These are phyloP conservation scores for Pyrenula aspistea DNA, from an alignment of 495 filamentous ascomycete species.

Conservation along the genomic window DNA sequence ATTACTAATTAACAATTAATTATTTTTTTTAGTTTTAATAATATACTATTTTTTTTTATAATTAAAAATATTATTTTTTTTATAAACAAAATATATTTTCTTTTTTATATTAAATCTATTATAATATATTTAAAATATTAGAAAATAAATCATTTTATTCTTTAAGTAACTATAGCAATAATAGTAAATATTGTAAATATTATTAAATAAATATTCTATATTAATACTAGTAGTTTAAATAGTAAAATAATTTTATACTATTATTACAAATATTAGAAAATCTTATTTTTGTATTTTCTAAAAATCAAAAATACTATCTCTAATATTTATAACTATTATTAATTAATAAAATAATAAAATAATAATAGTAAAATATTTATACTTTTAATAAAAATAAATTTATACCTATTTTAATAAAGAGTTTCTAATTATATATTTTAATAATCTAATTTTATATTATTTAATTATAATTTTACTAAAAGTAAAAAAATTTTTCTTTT, in stretches of 20 bases:
- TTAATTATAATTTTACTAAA: conserved; percentile 2
- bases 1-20: background rate
- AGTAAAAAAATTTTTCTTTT: conserved; percentile 1
- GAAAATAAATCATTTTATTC: background rate
- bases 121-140: background rate
- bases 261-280: background rate
- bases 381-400: background rate
- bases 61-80: background rate
- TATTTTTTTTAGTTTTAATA: background rate
- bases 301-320: background rate
- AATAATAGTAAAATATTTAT: background rate
- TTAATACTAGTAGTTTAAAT: background rate
- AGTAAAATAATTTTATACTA: background rate
- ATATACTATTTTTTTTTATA: background rate
- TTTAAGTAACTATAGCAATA: background rate
- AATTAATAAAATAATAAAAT: background rate
- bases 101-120: background rate
- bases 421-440: conserved; percentile 5
- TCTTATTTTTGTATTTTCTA: background rate
- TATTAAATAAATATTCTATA: background rate
- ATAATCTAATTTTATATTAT: background rate
- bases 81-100: background rate
- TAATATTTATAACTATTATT: background rate
- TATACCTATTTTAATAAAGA: conserved; percentile 1
- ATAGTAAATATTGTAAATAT: background rate